Percentiles rank a stretch among this genome's conserved stretches.
Evolutionary conservation across 179 eudicot species (phyloP).

Genomic region (Sideroxylon spinosum): DNA sequence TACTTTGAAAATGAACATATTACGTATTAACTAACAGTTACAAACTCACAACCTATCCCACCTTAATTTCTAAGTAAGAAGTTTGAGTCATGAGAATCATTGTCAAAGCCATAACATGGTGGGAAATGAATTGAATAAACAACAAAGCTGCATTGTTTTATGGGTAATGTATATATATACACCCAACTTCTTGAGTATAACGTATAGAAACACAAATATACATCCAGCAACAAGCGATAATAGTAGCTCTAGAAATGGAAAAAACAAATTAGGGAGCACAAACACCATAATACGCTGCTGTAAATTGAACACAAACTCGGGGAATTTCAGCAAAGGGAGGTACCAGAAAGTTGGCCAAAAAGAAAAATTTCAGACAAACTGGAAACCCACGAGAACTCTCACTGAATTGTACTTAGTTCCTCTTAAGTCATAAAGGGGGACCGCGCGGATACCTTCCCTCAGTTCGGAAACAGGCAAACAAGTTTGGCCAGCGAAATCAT

Average conservation of each 20-base stretch:
- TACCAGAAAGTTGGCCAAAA: neutral
- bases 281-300: slow-evolving; percentile 5
- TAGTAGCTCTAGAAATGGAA: neutral
- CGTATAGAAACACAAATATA: neutral
- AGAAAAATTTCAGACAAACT: slow-evolving; percentile 29
- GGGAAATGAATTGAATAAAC: neutral
- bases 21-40: neutral
- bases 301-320: neutral
- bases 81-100: neutral
- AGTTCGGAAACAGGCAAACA: slow-evolving; percentile 73
- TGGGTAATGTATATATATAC: neutral
- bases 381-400: slow-evolving; percentile 67
- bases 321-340: neutral
- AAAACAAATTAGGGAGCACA: neutral
- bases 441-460: slow-evolving; percentile 61
- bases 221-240: neutral
- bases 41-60: neutral
- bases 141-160: neutral
- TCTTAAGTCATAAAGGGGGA: slow-evolving; percentile 50
- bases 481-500: slow-evolving; percentile 81
- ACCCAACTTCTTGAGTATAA: neutral
- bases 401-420: slow-evolving; percentile 52
- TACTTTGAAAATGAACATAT: too few species aligned
- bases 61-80: neutral
- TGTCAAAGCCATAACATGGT: neutral